Conservation (phyloP, 2,329 filamentous ascomycete genomes). For the Colletotrichum gigasporum region DNA sequence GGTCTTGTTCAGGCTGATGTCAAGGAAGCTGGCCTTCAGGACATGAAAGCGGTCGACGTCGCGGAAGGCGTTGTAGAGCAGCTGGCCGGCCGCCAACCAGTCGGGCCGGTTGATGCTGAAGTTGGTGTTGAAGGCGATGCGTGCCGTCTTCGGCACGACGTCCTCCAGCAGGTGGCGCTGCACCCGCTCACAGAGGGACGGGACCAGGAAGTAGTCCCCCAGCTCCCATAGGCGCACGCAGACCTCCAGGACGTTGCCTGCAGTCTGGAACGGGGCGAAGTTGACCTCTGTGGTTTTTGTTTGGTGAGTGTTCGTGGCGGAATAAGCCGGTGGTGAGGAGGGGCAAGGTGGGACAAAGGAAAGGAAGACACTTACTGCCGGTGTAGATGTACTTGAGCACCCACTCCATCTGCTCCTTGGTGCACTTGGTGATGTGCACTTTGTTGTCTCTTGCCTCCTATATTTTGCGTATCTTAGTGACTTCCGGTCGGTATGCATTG, state of each 20-base stretch:
- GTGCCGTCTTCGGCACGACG: background rate
- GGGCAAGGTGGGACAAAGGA: background rate
- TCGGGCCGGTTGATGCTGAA: background rate
- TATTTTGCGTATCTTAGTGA: no score
- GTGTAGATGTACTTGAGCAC: constrained; percentile 9
- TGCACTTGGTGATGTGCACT: background rate
- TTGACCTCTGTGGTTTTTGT: background rate
- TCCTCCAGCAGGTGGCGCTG: background rate
- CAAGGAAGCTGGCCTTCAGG: background rate
- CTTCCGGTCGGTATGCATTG: background rate
- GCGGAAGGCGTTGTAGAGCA: background rate
- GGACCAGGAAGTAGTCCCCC: constrained; percentile 8
- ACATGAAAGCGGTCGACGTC: background rate
- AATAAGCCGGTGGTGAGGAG: background rate
- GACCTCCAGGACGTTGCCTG: background rate
- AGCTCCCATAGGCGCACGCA: background rate
- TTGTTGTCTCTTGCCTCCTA: constrained; percentile 3
- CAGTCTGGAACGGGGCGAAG: background rate
- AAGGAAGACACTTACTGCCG: background rate
- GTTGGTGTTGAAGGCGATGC: background rate
- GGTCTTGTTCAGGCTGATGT: background rate
- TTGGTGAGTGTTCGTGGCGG: background rate
- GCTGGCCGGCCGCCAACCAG: background rate
- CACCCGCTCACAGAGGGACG: background rate
- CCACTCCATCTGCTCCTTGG: background rate